Base-by-base conservation (phyloP, 2,329 filamentous ascomycete species). In the Sphaerulina populicola region DNA sequence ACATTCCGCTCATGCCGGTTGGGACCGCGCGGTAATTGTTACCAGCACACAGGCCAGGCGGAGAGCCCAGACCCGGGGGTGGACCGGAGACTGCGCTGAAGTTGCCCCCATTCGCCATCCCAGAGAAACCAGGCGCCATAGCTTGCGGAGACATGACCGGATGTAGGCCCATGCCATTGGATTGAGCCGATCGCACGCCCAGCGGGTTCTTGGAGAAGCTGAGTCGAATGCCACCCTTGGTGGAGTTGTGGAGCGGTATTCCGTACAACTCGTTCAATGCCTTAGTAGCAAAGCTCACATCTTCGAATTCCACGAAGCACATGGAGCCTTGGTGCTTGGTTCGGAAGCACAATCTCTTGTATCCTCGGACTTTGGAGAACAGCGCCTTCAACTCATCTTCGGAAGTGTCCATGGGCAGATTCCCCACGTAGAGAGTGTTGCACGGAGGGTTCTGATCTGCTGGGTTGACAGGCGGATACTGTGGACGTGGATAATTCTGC, bases 301-400 rank as follows among this genome's bases (percentile, higher is more conserved):
- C 90, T 64, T 97, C 91, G 61, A 97, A 98, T 69, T 98, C 93
- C 35, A 98, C 93, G 68, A 97, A 97, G 67, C 93, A 97, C 90
- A 97, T 97, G 1, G 91, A 91, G 0, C 91, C 91, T 61, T 96
- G 95, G 59, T 87, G 81, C 73, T 97, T 97, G 48, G 89, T 94
- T 31, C 91, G 81, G 75, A 96, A 95, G 66, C 89, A 95, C 6
- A 98, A 81, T 27, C 93, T 80, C 72, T 94, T 97, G 74, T 96
- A 98, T 3, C 93, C 93, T 43, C 90, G 83, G 68, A 94, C 88
- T 70, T 90, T 91, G 23, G 85, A 89, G 66, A 98, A 98, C 64
- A 96, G 79, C 18, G 85, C 81, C 71, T 97, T 97, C 50, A 98
- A 78, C 68, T 97, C 93, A 65, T 97, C 91, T 64, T 98, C 93